phyloP scores from a whole-genome alignment of 108 stramenopile genomes.

The Nitzschia inconspicua region DNA sequence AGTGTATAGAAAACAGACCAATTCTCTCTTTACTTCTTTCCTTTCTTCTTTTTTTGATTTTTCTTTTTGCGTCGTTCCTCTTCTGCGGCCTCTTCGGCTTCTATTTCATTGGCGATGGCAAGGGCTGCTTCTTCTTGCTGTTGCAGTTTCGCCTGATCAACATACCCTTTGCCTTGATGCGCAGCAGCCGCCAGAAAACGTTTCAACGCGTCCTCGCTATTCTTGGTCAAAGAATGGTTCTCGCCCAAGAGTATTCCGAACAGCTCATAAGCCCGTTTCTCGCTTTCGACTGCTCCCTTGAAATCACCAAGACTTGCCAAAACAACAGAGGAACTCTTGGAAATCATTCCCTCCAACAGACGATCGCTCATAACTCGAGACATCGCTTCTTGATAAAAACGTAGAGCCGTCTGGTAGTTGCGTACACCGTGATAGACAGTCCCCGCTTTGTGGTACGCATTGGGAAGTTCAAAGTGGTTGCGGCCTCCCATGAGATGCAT shows the following conservation, averaged over 20 bases:
- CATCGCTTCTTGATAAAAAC: conserved; percentile 52
- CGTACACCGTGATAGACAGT: conserved; percentile 64
- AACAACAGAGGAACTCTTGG: conserved; percentile 49
- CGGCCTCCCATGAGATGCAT: conserved; percentile 86
- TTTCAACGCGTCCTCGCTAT: conserved; percentile 41
- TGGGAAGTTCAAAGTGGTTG: conserved; percentile 63
- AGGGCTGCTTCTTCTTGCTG: conserved; percentile 60
- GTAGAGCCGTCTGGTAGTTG: conserved; percentile 42
- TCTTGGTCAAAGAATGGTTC: conserved; percentile 62
- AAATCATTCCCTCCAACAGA: conserved; percentile 62
- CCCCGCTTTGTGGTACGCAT: conserved; percentile 80
- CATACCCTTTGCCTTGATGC: conserved; percentile 51
- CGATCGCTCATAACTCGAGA: conserved; percentile 53
- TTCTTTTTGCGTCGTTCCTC: conserved; percentile 56
- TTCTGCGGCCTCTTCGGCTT: conserved; percentile 61
- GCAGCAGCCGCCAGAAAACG: conserved; percentile 59
- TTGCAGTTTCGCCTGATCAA: conserved; percentile 41
- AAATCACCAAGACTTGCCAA: conserved; percentile 55
- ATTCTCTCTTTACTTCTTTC: conserved; percentile 20
- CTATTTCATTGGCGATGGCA: conserved; percentile 63
- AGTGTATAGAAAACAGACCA: too few relatives aligned
- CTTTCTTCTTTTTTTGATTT: conserved; percentile 55
- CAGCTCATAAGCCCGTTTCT: conserved; percentile 60
- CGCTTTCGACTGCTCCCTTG: conserved; percentile 55
- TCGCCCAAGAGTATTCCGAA: conserved; percentile 56